These are phyloP conservation scores for Cryphonectria naterciae DNA, from an alignment of 2,329 filamentous ascomycete species.

Conservation along the genomic window DNA sequence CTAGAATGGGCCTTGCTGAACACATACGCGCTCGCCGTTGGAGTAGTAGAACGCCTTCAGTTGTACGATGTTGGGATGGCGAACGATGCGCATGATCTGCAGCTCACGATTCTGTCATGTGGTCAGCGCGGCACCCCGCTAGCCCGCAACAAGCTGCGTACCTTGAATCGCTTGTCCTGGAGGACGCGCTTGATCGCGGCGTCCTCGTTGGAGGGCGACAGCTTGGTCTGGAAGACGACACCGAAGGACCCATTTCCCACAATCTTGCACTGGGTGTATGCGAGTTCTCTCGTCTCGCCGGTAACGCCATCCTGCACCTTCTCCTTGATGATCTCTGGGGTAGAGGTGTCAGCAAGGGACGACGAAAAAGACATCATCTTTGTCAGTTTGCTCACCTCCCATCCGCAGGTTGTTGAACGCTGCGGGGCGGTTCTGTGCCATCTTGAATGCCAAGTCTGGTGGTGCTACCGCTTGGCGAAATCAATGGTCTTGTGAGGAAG, in stretches of 20 bases:
- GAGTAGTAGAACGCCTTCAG: constrained; percentile 99
- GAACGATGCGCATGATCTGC: constrained; percentile 99
- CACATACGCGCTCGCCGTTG: constrained; percentile 89
- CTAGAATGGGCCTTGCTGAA: constrained; percentile 23
- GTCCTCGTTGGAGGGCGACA: constrained; percentile 96
- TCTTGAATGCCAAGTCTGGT: constrained; percentile 44
- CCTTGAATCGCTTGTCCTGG: constrained; percentile 99
- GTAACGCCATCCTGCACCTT: constrained; percentile 98
- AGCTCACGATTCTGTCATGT: constrained; percentile 87
- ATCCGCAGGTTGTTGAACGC: constrained; percentile 88
- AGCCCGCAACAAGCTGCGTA: constrained; percentile 42
- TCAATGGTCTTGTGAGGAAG: constrained; percentile 22
- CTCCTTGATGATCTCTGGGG: constrained; percentile 90
- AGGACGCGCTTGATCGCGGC: constrained; percentile 98
- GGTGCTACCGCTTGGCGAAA: constrained; percentile 34
- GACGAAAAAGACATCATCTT: constrained; percentile 16
- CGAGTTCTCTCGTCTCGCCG: constrained; percentile 93
- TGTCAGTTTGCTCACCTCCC: constrained; percentile 75
- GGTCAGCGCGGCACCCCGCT: background rate
- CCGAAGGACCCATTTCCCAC: constrained; percentile 99
- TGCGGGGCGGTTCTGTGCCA: constrained; percentile 92
- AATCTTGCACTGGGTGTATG: constrained; percentile 99
- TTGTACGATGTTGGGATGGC: constrained; percentile 98
- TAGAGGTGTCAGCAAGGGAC: constrained; percentile 35
- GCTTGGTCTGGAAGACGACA: constrained; percentile 98